These are phyloP conservation scores for Chrysanthemum makinoi DNA, from an alignment of 129 eudicot species.

Conservation along the genomic window DNA sequence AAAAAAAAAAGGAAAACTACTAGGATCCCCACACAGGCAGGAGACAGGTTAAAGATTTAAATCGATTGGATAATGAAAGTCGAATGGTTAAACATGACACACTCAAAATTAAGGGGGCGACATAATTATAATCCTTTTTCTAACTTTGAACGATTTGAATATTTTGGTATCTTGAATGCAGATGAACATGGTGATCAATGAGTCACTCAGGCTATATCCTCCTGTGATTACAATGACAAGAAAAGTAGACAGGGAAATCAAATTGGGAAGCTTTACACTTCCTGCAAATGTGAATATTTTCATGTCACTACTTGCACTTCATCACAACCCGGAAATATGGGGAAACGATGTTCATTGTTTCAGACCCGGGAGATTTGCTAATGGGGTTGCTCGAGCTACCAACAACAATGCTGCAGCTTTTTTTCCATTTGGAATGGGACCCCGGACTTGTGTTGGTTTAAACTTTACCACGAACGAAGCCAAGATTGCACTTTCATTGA, in stretches of 20 bases:
- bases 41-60: too few species aligned
- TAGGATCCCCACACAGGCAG: too few species aligned
- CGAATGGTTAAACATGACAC: too few species aligned
- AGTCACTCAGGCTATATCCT: conserved; percentile 48
- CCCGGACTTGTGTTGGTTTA: conserved; percentile 43
- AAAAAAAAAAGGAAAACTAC: too few species aligned
- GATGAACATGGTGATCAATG: conserved; percentile 61
- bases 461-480: conserved; percentile 54
- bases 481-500: conserved; percentile 53
- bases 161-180: conserved; percentile 12
- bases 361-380: conserved; percentile 52
- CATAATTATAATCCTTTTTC: too few species aligned
- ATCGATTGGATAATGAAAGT: too few species aligned
- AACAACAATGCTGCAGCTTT: conserved; percentile 45
- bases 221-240: conserved; percentile 40
- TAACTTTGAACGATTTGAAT: neutral
- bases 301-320: conserved; percentile 46
- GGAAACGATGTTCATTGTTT: conserved; percentile 51
- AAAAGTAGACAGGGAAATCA: conserved; percentile 29
- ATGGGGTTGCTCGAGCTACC: conserved; percentile 63
- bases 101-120: too few species aligned
- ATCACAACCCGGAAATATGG: conserved; percentile 52
- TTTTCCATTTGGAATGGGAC: conserved; percentile 60
- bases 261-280: conserved; percentile 37
- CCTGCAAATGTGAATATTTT: conserved; percentile 37